Evolutionary conservation across 768 basidiomycete genomes (phyloP).

Genomic region (Trametes maxima): DNA sequence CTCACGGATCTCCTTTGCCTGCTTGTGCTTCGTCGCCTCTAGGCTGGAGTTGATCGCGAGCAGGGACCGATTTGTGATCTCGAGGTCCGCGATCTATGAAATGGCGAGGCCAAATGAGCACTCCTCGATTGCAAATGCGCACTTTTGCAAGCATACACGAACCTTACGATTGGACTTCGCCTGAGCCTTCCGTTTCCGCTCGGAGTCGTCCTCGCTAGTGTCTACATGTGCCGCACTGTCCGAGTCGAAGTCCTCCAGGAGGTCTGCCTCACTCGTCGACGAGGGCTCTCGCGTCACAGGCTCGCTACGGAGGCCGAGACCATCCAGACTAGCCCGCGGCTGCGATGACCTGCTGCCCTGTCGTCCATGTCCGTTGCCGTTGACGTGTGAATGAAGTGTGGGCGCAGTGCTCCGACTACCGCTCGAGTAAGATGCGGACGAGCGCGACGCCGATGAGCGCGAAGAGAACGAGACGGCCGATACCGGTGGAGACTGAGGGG

Average conservation of each 20-base stretch:
- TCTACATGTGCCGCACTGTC: constrained; percentile 2
- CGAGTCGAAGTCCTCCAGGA: constrained; percentile 20
- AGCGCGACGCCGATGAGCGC: constrained; percentile 63
- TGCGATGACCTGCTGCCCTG: constrained; percentile 35
- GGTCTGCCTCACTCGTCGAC: constrained; percentile 16
- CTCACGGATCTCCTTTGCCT: constrained; percentile 84
- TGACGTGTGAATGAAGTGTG: constrained; percentile 47
- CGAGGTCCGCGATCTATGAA: constrained; percentile 83
- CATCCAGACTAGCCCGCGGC: constrained; percentile 26
- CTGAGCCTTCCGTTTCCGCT: constrained; percentile 62
- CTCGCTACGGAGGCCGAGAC: constrained; percentile 18
- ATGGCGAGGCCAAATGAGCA: neutral
- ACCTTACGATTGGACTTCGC: constrained; percentile 92
- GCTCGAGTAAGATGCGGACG: constrained; percentile 48
- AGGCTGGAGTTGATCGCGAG: constrained; percentile 83
- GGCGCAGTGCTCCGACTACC: constrained; percentile 41
- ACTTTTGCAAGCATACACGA: constrained; percentile 13
- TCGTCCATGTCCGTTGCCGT: constrained; percentile 22
- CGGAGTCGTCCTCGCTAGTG: constrained; percentile 33
- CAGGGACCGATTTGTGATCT: constrained; percentile 87
- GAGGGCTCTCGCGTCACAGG: constrained; percentile 12
- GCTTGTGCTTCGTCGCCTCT: constrained; percentile 77
- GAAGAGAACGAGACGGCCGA: constrained; percentile 80
- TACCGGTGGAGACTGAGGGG: constrained; percentile 69
- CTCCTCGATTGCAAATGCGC: neutral